Conservation (phyloP, 805 yeast species). For the Pichia manshurica region DNA sequence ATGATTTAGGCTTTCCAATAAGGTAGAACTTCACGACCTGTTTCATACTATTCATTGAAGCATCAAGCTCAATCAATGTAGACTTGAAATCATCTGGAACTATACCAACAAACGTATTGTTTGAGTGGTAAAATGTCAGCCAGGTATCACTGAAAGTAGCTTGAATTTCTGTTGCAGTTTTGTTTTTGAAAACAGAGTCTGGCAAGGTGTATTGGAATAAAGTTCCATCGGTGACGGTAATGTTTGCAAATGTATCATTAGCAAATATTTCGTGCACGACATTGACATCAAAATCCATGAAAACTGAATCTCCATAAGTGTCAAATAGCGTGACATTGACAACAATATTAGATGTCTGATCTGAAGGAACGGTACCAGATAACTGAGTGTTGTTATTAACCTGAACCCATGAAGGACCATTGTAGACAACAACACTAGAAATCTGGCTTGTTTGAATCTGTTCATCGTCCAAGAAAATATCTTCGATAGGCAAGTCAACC, state of each 20-base stretch:
- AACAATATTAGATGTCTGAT: constrained; percentile 32
- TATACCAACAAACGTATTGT: constrained; percentile 63
- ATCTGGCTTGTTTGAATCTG: constrained; percentile 46
- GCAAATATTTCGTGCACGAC: constrained; percentile 52
- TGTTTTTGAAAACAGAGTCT: constrained; percentile 52
- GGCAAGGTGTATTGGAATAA: constrained; percentile 54
- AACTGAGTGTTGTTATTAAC: constrained; percentile 38
- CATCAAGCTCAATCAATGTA: constrained; percentile 39
- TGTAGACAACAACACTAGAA: constrained; percentile 41
- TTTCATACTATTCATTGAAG: constrained; percentile 28
- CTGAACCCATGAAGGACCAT: constrained; percentile 58
- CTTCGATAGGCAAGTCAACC: constrained; percentile 54
- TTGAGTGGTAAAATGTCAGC: constrained; percentile 57
- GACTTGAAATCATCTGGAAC: constrained; percentile 49
- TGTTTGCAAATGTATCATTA: constrained; percentile 43
- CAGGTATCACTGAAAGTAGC: constrained; percentile 48
- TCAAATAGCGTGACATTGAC: constrained; percentile 58
- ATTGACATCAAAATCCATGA: constrained; percentile 51
- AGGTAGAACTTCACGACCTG: constrained; percentile 46
- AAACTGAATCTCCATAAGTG: constrained; percentile 52
- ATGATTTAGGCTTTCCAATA: constrained; percentile 39
- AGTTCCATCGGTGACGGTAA: constrained; percentile 63
- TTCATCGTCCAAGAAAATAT: constrained; percentile 59
- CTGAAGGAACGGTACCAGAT: constrained; percentile 52
- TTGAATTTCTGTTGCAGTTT: constrained; percentile 41